phyloP scores from a whole-genome alignment of 768 basidiomycete species.

The Candolleomyces efflorescens region DNA sequence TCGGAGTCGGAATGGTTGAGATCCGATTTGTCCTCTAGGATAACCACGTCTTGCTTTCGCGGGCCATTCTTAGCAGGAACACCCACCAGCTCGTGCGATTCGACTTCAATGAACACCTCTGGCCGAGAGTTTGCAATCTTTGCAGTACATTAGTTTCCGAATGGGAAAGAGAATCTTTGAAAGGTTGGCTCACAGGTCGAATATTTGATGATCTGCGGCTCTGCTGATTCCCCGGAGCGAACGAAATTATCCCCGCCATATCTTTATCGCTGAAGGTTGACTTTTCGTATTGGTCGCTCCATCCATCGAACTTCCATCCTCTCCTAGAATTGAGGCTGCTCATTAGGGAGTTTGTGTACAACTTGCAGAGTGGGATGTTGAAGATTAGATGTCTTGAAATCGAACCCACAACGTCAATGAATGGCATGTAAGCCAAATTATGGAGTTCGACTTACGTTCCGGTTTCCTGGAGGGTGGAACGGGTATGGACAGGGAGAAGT shows the following conservation, averaged over 20 bases:
- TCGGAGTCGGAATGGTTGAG: background rate
- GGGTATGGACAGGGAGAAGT: too few species aligned
- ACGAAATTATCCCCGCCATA: background rate
- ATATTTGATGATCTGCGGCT: too few species aligned
- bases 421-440: background rate
- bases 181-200: too few species aligned
- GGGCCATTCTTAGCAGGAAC: background rate
- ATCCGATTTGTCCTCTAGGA: background rate
- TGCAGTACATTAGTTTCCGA: background rate
- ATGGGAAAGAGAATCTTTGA: background rate
- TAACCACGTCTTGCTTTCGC: background rate
- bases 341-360: conserved; percentile 40
- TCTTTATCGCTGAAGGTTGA: background rate
- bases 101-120: conserved; percentile 19
- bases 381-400: conserved; percentile 36
- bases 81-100: conserved; percentile 16
- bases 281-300: conserved; percentile 2
- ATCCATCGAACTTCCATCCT: conserved; percentile 21
- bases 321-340: conserved; percentile 31
- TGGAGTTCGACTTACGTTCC: conserved; percentile 13
- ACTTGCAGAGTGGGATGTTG: conserved; percentile 34
- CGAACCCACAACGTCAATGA: background rate
- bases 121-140: conserved; percentile 5
- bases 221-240: too few species aligned
- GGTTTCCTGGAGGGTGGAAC: background rate